Evolutionary conservation across 495 filamentous ascomycete genomes (phyloP), one percentile per base, ranked within the genome.

Genomic region (Aspergillus leporis): DNA sequence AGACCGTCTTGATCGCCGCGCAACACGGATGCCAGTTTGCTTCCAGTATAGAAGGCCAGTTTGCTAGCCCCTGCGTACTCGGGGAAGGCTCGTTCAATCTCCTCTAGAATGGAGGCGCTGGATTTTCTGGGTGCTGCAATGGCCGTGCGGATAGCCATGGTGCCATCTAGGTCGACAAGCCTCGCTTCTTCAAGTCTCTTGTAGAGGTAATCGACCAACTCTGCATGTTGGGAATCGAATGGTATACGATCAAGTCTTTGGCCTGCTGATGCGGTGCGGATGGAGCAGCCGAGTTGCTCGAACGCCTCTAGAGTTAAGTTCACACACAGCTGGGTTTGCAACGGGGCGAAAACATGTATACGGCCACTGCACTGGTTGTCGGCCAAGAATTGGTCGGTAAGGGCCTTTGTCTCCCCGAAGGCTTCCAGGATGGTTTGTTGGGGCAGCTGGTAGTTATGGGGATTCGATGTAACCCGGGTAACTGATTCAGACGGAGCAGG

Each of bases 241-340:
- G 55, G 13, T 14, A 82, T 70, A 2, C 69, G 71, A 0, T 66
- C 12, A 0, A 83, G 53, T 0, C n/a, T 53, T 36, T 81, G 53
- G 3, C 77, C 75, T 0, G 70, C 5, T 16, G 36, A 54, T 0
- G 78, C 73, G 0, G 61, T 59, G 0, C 65, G 56, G 5, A 83
- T 53, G 4, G 59, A 25, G 31, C 61, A 76, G 7, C 77, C 79
- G 1, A 82, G 55, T 21, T 72, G 16, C 30, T 82, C 71, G 38
- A 82, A 80, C 13, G 79, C 75, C 45, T 84, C 76, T 7, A 78
- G 49, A 7, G 66, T 69, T 22, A 77, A 61, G 1, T 72, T 68
- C 1, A 77, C 52, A 41, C 74, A 78, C 0, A 83, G 66, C 34
- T 74, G 46, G 3, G 66, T 73, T 47, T 70, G 60, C n/a, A 58